Evolutionary conservation across 331 rosid genomes (phyloP).

Genomic region (Rosa hybrid): DNA sequence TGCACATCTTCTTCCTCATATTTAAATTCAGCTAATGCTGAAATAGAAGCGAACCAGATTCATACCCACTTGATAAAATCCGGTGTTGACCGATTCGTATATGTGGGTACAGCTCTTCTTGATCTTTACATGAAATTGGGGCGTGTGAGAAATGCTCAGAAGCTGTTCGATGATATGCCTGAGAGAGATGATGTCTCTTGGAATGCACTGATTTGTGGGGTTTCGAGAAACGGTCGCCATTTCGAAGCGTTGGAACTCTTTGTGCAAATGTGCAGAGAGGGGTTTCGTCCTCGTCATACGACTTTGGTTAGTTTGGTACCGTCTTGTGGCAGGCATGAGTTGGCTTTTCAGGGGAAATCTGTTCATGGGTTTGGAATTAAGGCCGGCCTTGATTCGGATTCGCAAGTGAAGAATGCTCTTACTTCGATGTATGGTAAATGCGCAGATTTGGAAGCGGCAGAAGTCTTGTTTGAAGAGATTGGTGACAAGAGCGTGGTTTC

Average conservation of each 20-base stretch:
- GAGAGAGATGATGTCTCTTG: constrained; percentile 66
- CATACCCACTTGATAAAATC: constrained; percentile 57
- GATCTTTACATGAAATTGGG: constrained; percentile 58
- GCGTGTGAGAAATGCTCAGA: constrained; percentile 40
- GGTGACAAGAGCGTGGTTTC: constrained; percentile 57
- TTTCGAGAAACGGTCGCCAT: constrained; percentile 57
- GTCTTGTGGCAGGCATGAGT: constrained; percentile 47
- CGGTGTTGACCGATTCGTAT: constrained; percentile 42
- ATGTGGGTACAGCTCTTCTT: constrained; percentile 62
- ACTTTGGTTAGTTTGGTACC: constrained; percentile 69
- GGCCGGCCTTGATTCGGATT: constrained; percentile 52
- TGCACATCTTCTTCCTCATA: constrained; percentile 36
- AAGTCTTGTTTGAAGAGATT: constrained; percentile 56
- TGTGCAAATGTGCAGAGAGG: constrained; percentile 56
- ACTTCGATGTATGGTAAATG: constrained; percentile 76
- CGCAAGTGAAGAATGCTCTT: constrained; percentile 64
- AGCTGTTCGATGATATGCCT: constrained; percentile 59
- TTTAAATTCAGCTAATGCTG: constrained; percentile 4
- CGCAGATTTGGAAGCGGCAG: constrained; percentile 55
- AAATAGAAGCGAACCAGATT: constrained; percentile 50
- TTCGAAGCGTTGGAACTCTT: constrained; percentile 48
- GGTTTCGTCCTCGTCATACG: constrained; percentile 53
- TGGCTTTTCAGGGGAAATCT: constrained; percentile 55
- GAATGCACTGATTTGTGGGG: constrained; percentile 79
- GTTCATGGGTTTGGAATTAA: constrained; percentile 77